These are phyloP conservation scores for Coemansia umbellata DNA, from an alignment of 192 early-diverging fungal genomes.

Conservation along the genomic window DNA sequence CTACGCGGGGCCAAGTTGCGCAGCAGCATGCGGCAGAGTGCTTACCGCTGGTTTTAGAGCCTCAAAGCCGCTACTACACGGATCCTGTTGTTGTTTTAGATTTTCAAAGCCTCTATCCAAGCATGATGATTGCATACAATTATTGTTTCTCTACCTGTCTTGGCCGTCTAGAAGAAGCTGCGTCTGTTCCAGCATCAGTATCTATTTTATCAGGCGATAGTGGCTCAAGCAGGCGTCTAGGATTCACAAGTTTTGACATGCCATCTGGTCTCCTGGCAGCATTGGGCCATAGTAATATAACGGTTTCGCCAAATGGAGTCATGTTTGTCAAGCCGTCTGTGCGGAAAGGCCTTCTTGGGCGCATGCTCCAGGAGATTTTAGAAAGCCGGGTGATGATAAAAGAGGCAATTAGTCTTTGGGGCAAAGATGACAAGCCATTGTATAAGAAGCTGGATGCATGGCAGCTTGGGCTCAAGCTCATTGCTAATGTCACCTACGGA, in stretches of 20 bases:
- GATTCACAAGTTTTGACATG: constrained; percentile 58
- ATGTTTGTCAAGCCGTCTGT: constrained; percentile 83
- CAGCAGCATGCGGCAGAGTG: constrained; percentile 75
- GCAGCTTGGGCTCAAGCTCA: constrained; percentile 83
- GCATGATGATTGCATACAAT: constrained; percentile 96
- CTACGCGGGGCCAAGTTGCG: constrained; percentile 71
- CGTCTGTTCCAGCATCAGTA: not conserved
- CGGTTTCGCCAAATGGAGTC: constrained; percentile 76
- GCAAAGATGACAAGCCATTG: constrained; percentile 33
- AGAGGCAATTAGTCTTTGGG: constrained; percentile 68
- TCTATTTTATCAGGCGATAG: too few relatives aligned
- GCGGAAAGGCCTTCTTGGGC: constrained; percentile 69
- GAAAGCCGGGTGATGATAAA: constrained; percentile 93
- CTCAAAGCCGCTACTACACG: constrained; percentile 74
- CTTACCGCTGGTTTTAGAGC: constrained; percentile 88
- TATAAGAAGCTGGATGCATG: constrained; percentile 70
- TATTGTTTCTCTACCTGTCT: constrained; percentile 92
- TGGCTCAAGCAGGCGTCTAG: constrained; percentile 54
- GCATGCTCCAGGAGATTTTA: constrained; percentile 82
- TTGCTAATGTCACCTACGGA: constrained; percentile 93
- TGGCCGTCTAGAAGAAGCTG: constrained; percentile 50
- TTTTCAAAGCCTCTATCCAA: constrained; percentile 93
- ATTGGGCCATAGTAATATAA: constrained; percentile 70
- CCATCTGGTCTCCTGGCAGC: constrained; percentile 59
- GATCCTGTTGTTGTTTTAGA: constrained; percentile 86